Conservation (phyloP, 441 rosid genomes). For the Syzygium syzygioides region DNA sequence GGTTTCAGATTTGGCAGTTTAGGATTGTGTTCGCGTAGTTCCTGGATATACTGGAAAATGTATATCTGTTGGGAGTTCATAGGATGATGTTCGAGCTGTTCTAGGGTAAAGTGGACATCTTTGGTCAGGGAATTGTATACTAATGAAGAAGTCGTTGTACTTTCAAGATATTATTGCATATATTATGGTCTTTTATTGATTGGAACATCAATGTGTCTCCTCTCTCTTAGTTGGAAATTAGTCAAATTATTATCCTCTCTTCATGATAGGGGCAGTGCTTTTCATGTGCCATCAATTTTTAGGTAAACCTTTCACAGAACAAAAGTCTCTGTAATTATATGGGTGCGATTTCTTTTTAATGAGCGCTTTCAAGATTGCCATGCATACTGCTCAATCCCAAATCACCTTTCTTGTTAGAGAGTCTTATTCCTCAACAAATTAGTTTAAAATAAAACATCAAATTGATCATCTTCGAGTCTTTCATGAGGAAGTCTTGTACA, state of each 20-base stretch:
- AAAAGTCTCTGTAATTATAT: neutral
- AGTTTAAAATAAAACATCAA: neutral
- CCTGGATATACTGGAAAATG: neutral
- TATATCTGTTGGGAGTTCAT: neutral
- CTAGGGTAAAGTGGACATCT: neutral
- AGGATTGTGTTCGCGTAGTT: neutral
- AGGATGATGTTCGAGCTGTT: neutral
- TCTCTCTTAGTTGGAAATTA: neutral
- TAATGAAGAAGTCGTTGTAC: neutral
- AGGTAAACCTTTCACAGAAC: neutral
- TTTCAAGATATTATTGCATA: neutral
- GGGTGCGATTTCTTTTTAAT: neutral
- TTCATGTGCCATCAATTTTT: neutral
- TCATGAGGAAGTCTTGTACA: neutral
- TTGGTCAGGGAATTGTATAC: neutral
- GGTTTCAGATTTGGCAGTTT: neutral
- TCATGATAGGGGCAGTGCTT: neutral
- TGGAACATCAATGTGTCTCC: neutral
- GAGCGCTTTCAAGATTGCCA: neutral
- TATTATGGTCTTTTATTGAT: neutral
- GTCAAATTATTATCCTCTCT: neutral
- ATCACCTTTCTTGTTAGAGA: neutral
- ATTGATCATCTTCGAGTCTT: neutral
- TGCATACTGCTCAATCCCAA: neutral
- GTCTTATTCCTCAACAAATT: neutral